Evolutionary conservation across 345 rosid species (phyloP).

Genomic region (Turritis glabra): DNA sequence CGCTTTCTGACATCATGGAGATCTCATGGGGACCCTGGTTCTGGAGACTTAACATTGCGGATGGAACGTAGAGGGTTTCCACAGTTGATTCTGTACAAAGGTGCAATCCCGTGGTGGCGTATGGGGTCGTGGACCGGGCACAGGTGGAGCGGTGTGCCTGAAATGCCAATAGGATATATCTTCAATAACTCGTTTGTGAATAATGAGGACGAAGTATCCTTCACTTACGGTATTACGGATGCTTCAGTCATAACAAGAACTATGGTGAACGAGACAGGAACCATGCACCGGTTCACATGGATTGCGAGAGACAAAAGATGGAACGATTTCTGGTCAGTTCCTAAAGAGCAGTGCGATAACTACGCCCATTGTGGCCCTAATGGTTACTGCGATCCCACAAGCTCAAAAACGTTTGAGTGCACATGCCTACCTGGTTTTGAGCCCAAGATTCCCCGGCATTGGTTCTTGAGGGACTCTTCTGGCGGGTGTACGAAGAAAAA

Average conservation of each 20-base stretch:
- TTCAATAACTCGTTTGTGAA: constrained; percentile 36
- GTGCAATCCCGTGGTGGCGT: constrained; percentile 42
- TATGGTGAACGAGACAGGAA: constrained; percentile 54
- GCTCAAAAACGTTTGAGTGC: constrained; percentile 43
- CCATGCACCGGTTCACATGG: constrained; percentile 52
- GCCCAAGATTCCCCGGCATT: constrained; percentile 47
- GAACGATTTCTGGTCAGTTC: constrained; percentile 47
- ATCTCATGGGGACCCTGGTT: constrained; percentile 50
- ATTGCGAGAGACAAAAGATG: constrained; percentile 40
- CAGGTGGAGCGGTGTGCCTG: constrained; percentile 68
- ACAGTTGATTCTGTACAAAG: constrained; percentile 47
- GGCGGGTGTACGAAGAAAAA: constrained; percentile 56
- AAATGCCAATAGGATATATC: constrained; percentile 44
- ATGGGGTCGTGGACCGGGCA: constrained; percentile 60
- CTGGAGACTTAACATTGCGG: constrained; percentile 43
- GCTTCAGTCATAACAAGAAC: constrained; percentile 48
- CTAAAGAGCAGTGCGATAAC: constrained; percentile 62
- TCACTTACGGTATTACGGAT: constrained; percentile 35
- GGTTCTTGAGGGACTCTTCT: constrained; percentile 55
- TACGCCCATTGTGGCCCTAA: constrained; percentile 59
- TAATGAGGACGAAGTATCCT: constrained; percentile 40
- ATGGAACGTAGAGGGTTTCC: constrained; percentile 49
- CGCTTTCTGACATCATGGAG: constrained; percentile 56
- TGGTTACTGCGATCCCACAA: constrained; percentile 45
- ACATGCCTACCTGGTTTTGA: constrained; percentile 65